A percentile compares a stretch with the other conserved stretches of the same genome.
Conservation (phyloP, 2,329 filamentous ascomycete genomes). For the Cladosporium colombiae region DNA sequence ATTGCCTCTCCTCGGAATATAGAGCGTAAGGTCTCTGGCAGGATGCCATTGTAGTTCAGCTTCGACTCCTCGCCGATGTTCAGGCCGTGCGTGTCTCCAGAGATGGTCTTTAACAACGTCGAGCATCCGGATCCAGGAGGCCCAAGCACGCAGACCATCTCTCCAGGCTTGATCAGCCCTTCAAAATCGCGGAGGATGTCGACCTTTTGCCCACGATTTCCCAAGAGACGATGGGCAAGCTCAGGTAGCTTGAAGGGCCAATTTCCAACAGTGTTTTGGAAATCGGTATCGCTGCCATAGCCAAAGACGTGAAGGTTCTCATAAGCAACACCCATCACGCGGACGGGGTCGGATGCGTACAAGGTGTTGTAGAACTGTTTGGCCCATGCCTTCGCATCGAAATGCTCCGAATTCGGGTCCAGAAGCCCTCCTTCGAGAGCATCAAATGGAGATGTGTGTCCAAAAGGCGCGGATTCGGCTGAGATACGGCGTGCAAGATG, state of each 20-base stretch:
- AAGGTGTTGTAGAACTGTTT: conserved; percentile 8
- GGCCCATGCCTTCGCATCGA: conserved; percentile 12
- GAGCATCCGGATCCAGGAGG: conserved; percentile 72
- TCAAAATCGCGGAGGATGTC: conserved; percentile 70
- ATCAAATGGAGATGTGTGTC: not conserved
- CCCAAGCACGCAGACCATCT: conserved; percentile 76
- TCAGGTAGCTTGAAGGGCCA: conserved; percentile 10
- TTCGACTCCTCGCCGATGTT: conserved; percentile 68
- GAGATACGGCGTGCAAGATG: conserved; percentile 6
- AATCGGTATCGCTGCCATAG: conserved; percentile 51
- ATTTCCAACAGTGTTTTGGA: conserved; percentile 53
- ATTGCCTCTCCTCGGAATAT: conserved; percentile 82
- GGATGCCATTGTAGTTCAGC: conserved; percentile 80
- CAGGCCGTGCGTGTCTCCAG: conserved; percentile 80
- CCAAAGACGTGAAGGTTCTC: conserved; percentile 49
- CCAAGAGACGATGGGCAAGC: conserved; percentile 2
- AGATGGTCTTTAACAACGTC: conserved; percentile 82
- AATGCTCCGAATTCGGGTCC: conserved; percentile 8
- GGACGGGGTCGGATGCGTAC: conserved; percentile 32
- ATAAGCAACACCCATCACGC: conserved; percentile 51
- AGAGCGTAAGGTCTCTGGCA: conserved; percentile 72
- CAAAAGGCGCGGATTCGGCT: not conserved
- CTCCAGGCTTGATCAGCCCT: conserved; percentile 67
- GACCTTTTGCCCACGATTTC: conserved; percentile 34
- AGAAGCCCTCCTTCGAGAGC: not conserved